A percentile compares a stretch with the other conserved stretches of the same genome.
Conservation (phyloP, 495 filamentous ascomycete species). For the Penicillium mononematosum region DNA sequence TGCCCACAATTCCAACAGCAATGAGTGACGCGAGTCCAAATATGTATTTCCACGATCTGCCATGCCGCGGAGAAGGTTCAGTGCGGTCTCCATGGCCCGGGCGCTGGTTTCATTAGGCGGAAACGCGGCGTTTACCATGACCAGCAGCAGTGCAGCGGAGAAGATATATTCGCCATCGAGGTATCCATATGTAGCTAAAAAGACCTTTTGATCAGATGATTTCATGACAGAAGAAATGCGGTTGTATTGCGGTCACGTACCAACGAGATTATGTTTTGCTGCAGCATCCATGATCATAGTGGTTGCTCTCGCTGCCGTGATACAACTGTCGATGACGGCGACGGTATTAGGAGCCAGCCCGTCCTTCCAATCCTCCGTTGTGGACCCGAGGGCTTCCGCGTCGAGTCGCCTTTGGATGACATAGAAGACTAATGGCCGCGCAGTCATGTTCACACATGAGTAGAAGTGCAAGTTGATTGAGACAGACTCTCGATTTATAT, state of each 20-base stretch:
- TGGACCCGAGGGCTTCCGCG: constrained; percentile 22
- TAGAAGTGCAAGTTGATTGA: constrained; percentile 51
- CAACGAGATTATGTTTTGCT: constrained; percentile 44
- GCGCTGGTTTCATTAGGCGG: constrained; percentile 39
- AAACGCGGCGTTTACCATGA: constrained; percentile 52
- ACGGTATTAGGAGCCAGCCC: constrained; percentile 43
- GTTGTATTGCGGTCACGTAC: constrained; percentile 18
- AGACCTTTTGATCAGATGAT: neutral
- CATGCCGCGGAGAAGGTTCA: constrained; percentile 45
- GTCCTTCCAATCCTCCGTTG: constrained; percentile 41
- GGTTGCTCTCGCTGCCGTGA: constrained; percentile 46
- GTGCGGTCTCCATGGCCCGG: constrained; percentile 41
- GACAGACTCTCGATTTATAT: constrained; percentile 44
- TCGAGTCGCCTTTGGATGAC: constrained; percentile 47
- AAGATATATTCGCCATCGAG: constrained; percentile 52
- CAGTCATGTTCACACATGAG: constrained; percentile 53
- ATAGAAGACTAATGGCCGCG: constrained; percentile 48
- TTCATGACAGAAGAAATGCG: neutral
- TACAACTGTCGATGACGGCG: constrained; percentile 48
- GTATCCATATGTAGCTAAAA: constrained; percentile 49
- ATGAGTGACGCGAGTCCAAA: constrained; percentile 40
- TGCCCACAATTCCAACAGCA: constrained; percentile 38
- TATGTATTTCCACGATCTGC: constrained; percentile 49
- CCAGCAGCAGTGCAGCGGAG: constrained; percentile 47
- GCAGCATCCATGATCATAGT: constrained; percentile 48